These are phyloP conservation scores for Albugo candida DNA, from an alignment of 352 stramenopile genomes.

Conservation along the genomic window DNA sequence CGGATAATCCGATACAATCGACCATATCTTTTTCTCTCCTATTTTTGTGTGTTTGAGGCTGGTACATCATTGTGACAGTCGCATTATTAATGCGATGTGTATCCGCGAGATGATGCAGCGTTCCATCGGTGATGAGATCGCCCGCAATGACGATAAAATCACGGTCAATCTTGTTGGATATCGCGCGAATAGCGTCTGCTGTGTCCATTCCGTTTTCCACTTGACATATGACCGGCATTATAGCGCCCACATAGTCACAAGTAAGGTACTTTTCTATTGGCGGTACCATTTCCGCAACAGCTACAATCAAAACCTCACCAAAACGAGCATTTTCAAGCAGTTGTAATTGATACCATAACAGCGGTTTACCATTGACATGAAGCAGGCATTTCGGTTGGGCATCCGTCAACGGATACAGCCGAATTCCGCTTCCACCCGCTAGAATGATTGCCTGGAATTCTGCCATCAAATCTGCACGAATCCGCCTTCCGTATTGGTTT, in stretches of 20 bases:
- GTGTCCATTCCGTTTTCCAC: slow-evolving; percentile 57
- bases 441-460: slow-evolving; percentile 76
- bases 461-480: slow-evolving; percentile 17
- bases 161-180: slow-evolving; percentile 56
- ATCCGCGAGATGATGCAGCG: slow-evolving; percentile 64
- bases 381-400: slow-evolving; percentile 58
- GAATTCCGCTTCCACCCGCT: slow-evolving; percentile 54
- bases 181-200: slow-evolving; percentile 40
- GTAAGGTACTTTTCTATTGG: slow-evolving; percentile 59
- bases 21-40: slow-evolving; percentile 64
- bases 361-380: slow-evolving; percentile 30
- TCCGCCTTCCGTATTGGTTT: background rate
- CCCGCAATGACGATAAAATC: slow-evolving; percentile 70
- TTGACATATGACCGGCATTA: slow-evolving; percentile 52
- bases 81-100: slow-evolving; percentile 69
- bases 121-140: slow-evolving; percentile 57
- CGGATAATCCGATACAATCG: slow-evolving; percentile 53
- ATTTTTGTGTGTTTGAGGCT: slow-evolving; percentile 34
- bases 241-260: slow-evolving; percentile 61
- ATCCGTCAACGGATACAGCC: slow-evolving; percentile 58
- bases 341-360: slow-evolving; percentile 70
- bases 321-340: slow-evolving; percentile 66
- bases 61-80: slow-evolving; percentile 66
- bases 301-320: slow-evolving; percentile 52
- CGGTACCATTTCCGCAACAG: slow-evolving; percentile 29